Evolutionary conservation across 2,329 filamentous ascomycete species (phyloP).

Genomic region (Pyrenochaeta sp.): DNA sequence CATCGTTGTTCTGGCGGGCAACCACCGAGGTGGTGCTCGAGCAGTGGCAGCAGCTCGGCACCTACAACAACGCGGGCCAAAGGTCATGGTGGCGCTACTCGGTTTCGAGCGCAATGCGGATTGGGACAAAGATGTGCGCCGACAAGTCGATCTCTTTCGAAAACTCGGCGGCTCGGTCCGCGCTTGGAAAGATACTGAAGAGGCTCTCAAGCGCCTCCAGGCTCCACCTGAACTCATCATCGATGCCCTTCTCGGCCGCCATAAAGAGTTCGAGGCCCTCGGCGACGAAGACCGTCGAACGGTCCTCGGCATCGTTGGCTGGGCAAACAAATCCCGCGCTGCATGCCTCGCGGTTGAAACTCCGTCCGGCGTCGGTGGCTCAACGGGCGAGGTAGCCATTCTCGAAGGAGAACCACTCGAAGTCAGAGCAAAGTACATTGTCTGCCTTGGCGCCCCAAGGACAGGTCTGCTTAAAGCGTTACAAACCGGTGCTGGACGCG

Average conservation of each 20-base stretch:
- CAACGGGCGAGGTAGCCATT: conserved; percentile 66
- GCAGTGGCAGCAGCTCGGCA: conserved; percentile 88
- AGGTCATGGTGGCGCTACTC: conserved; percentile 83
- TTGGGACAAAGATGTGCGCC: conserved; percentile 79
- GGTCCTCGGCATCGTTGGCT: conserved; percentile 89
- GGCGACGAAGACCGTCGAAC: conserved; percentile 82
- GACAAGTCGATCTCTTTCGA: conserved; percentile 84
- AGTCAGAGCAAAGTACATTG: conserved; percentile 81
- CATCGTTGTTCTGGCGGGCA: conserved; percentile 87
- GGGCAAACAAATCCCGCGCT: conserved; percentile 88
- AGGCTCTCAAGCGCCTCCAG: conserved; percentile 62
- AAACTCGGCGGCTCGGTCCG: conserved; percentile 81
- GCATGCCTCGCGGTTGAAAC: conserved; percentile 88
- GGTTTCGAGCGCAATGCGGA: conserved; percentile 85
- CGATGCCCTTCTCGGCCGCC: conserved; percentile 86
- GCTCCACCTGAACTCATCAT: conserved; percentile 81
- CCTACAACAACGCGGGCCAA: conserved; percentile 81
- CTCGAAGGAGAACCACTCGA: conserved; percentile 80
- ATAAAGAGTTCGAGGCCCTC: conserved; percentile 88
- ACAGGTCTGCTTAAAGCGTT: conserved; percentile 82
- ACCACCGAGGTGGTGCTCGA: conserved; percentile 86
- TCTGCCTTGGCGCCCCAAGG: conserved; percentile 87
- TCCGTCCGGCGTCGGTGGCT: conserved; percentile 86
- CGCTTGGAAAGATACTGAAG: conserved; percentile 66
- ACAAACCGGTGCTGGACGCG: conserved; percentile 63